Conservation (phyloP, 2,329 filamentous ascomycete genomes). For the Onygena corvina region DNA sequence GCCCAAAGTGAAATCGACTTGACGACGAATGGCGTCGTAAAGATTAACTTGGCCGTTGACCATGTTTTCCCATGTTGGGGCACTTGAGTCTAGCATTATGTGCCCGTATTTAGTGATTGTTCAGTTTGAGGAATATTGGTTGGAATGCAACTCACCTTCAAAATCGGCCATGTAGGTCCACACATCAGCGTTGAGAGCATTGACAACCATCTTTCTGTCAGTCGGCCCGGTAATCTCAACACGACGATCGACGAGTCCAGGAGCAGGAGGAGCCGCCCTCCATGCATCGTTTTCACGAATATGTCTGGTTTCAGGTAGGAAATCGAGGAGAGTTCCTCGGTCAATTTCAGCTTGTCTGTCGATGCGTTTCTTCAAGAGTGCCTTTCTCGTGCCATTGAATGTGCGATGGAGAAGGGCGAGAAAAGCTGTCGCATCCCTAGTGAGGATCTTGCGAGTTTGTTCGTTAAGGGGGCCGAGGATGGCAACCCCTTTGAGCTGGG, state of each 20-base stretch:
- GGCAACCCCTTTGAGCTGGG: slow-evolving; percentile 75
- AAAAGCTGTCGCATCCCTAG: slow-evolving; percentile 79
- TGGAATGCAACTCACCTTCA: slow-evolving; percentile 56
- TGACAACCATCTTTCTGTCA: slow-evolving; percentile 98
- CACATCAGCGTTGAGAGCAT: slow-evolving; percentile 87
- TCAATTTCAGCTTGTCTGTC: slow-evolving; percentile 87
- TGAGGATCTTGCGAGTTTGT: slow-evolving; percentile 78
- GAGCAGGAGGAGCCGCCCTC: slow-evolving; percentile 83
- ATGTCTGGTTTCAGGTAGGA: slow-evolving; percentile 88
- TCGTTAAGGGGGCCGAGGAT: slow-evolving; percentile 70
- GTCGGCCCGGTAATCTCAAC: slow-evolving; percentile 97
- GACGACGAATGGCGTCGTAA: slow-evolving; percentile 84
- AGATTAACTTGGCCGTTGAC: slow-evolving; percentile 96
- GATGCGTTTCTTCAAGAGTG: slow-evolving; percentile 73
- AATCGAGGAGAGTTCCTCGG: slow-evolving; percentile 77
- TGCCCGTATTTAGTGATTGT: background rate
- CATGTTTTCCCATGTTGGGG: slow-evolving; percentile 99
- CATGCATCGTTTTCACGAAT: slow-evolving; percentile 90
- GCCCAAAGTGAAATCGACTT: slow-evolving; percentile 93
- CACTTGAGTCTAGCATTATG: slow-evolving; percentile 62
- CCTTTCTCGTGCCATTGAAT: slow-evolving; percentile 82
- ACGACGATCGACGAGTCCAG: slow-evolving; percentile 81
- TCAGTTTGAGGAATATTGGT: background rate
- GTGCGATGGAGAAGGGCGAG: slow-evolving; percentile 87
- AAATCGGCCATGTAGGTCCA: slow-evolving; percentile 99